These are phyloP conservation scores for Phlebopus sp. DNA, from an alignment of 1,284 basidiomycete species.

Conservation along the genomic window DNA sequence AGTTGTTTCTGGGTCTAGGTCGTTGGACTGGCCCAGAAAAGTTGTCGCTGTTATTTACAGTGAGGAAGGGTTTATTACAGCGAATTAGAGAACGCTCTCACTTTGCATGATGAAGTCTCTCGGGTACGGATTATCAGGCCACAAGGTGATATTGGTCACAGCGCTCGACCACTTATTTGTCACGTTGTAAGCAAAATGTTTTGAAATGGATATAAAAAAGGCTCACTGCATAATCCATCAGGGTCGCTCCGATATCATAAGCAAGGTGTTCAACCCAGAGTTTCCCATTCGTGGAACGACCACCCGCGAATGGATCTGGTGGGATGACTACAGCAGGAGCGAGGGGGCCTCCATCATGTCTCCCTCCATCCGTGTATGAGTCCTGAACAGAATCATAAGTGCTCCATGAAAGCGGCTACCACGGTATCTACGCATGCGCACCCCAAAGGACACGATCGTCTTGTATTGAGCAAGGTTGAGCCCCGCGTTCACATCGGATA, in stretches of 20 bases:
- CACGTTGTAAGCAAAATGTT: too few species aligned
- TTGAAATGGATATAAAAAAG: not conserved
- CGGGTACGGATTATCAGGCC: slow-evolving; percentile 35
- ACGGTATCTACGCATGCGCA: slow-evolving; percentile 19
- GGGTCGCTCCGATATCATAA: slow-evolving; percentile 18
- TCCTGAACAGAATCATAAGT: slow-evolving; percentile 16
- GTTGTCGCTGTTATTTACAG: slow-evolving; percentile 13
- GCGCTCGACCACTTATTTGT: slow-evolving; percentile 32
- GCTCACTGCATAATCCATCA: slow-evolving; percentile 28
- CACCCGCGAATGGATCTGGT: slow-evolving; percentile 33
- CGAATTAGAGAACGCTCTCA: slow-evolving; percentile 4
- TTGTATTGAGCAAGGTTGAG: slow-evolving; percentile 35
- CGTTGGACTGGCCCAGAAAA: slow-evolving; percentile 27
- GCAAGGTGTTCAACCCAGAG: slow-evolving; percentile 35
- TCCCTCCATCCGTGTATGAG: slow-evolving; percentile 35
- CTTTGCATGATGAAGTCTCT: slow-evolving; percentile 38
- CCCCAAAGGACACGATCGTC: slow-evolving; percentile 48
- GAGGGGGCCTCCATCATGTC: slow-evolving; percentile 34
- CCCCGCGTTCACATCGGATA: slow-evolving; percentile 45
- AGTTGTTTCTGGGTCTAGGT: slow-evolving; percentile 29
- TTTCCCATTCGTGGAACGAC: slow-evolving; percentile 35
- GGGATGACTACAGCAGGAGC: slow-evolving; percentile 31
- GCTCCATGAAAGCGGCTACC: not conserved
- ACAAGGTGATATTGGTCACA: slow-evolving; percentile 34
- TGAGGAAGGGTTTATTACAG: not conserved